Evolutionary conservation across 768 basidiomycete species (phyloP).

Genomic region (Serendipita sp.): DNA sequence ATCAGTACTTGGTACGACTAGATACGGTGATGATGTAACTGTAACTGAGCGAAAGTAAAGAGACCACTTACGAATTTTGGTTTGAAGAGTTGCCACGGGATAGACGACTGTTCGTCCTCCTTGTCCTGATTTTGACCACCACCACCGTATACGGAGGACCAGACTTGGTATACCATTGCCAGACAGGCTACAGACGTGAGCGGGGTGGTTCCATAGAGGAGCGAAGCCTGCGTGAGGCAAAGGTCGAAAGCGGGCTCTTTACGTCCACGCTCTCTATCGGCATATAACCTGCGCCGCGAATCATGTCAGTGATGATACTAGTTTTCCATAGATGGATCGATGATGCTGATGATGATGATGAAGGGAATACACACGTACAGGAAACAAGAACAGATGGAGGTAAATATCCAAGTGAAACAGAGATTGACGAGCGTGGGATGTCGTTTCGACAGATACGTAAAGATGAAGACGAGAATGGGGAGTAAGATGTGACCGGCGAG

Average conservation of each 20-base stretch:
- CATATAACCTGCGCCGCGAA: constrained; percentile 22
- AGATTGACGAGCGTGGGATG: constrained; percentile 32
- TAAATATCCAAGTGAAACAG: constrained; percentile 33
- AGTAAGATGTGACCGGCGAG: constrained; percentile 31
- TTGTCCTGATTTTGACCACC: background rate
- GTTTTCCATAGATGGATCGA: background rate
- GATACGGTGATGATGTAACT: no score
- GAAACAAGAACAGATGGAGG: constrained; percentile 27
- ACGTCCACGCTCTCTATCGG: constrained; percentile 20
- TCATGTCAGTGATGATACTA: background rate
- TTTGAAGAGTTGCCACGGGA: background rate
- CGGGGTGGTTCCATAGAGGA: constrained; percentile 26
- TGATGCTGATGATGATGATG: background rate
- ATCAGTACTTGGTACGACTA: no score
- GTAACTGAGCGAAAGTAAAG: no score
- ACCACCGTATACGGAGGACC: background rate
- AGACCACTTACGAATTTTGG: background rate
- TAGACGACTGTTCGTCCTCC: background rate
- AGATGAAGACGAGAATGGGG: constrained; percentile 29
- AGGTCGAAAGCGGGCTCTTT: constrained; percentile 24
- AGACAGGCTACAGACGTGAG: constrained; percentile 19
- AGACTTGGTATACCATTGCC: background rate
- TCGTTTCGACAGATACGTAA: constrained; percentile 25
- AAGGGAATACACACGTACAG: constrained; percentile 22
- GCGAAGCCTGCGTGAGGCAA: constrained; percentile 30